Conservation (phyloP, 2,329 filamentous ascomycete genomes). For the Bipolaris sorokiniana region DNA sequence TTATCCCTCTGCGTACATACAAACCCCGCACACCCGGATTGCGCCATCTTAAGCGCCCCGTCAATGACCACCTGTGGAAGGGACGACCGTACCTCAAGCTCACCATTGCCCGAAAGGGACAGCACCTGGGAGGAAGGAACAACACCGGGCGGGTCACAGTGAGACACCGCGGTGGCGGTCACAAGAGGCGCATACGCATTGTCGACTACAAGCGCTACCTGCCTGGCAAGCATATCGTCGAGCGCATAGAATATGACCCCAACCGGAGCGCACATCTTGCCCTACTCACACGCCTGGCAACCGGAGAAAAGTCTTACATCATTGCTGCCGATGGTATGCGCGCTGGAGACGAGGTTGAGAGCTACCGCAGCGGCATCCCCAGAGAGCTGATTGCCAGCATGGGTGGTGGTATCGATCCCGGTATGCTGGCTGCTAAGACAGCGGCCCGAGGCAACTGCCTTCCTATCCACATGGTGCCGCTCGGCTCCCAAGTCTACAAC, state of each 20-base stretch:
- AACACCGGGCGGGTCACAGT: slow-evolving; percentile 85
- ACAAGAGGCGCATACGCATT: slow-evolving; percentile 87
- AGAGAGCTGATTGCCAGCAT: slow-evolving; percentile 85
- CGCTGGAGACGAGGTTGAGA: slow-evolving; percentile 89
- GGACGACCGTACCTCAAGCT: slow-evolving; percentile 81
- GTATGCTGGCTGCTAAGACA: slow-evolving; percentile 93
- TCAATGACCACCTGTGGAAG: slow-evolving; percentile 98
- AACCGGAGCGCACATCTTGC: slow-evolving; percentile 93
- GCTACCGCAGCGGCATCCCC: slow-evolving; percentile 88
- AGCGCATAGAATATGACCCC: slow-evolving; percentile 95
- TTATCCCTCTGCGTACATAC: slow-evolving; percentile 74
- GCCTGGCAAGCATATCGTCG: slow-evolving; percentile 83
- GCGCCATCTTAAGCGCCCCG: slow-evolving; percentile 86
- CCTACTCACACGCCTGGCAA: slow-evolving; percentile 76
- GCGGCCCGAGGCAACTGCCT: slow-evolving; percentile 94
- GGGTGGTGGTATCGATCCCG: slow-evolving; percentile 91
- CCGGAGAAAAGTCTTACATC: slow-evolving; percentile 83
- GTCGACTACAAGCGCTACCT: slow-evolving; percentile 84
- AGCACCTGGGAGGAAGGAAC: slow-evolving; percentile 91
- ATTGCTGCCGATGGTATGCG: slow-evolving; percentile 94
- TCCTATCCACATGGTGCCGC: slow-evolving; percentile 91
- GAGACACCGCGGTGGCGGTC: slow-evolving; percentile 88
- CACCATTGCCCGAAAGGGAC: slow-evolving; percentile 91
- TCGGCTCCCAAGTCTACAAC: slow-evolving; percentile 91
- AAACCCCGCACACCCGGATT: slow-evolving; percentile 92